These are phyloP conservation scores for Diaporthe ilicicola DNA, from an alignment of 2,329 filamentous ascomycete species.

Conservation along the genomic window DNA sequence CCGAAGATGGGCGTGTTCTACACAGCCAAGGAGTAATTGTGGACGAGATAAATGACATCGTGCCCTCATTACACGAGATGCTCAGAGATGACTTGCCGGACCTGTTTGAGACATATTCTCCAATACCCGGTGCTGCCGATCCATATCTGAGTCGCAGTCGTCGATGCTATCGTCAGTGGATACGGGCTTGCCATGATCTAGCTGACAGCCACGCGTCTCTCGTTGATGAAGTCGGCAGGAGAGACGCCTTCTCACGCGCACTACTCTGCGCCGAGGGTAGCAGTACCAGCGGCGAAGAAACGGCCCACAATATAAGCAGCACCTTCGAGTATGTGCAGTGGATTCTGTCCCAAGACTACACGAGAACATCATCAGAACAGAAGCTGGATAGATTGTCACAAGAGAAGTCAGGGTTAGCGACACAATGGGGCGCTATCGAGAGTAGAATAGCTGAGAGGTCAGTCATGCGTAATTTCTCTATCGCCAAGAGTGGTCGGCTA, in stretches of 20 bases:
- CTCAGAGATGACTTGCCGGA: not conserved
- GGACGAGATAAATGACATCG: not conserved
- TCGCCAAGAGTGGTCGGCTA: not conserved
- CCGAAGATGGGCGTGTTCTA: not conserved
- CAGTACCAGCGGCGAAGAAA: not conserved
- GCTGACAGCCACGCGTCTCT: not conserved
- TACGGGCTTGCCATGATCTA: not conserved
- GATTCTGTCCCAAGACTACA: not conserved
- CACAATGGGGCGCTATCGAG: too few relatives aligned
- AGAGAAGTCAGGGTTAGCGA: too few relatives aligned
- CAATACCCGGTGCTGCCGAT: not conserved
- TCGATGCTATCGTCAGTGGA: not conserved
- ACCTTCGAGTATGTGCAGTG: not conserved
- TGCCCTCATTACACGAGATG: not conserved
- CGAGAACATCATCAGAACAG: not conserved
- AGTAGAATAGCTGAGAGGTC: too few relatives aligned
- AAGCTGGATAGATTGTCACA: not conserved
- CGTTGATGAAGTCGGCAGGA: not conserved
- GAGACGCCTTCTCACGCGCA: not conserved
- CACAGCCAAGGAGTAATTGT: not conserved
- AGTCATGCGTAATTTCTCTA: not conserved
- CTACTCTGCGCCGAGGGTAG: not conserved
- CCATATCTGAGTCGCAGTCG: not conserved
- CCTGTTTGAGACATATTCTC: not conserved
- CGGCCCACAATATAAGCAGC: not conserved